Percentiles rank a stretch among this genome's conserved stretches.
Evolutionary conservation across 768 basidiomycete species (phyloP).

Genomic region (Antrodiella citrinella): DNA sequence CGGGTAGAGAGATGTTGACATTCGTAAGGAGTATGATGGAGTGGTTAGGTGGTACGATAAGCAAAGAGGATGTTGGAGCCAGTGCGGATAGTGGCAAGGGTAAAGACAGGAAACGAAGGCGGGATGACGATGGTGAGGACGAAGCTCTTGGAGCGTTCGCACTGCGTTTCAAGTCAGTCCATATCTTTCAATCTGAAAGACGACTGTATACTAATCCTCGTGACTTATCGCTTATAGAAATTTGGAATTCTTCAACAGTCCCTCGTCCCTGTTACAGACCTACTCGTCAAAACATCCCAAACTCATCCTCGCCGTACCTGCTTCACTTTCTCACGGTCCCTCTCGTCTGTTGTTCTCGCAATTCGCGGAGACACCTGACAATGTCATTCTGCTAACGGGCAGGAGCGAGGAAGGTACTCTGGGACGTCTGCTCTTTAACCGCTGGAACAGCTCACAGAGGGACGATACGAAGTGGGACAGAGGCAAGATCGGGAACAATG

Average conservation of each 20-base stretch:
- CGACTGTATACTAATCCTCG: not conserved
- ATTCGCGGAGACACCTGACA: slow-evolving; percentile 76
- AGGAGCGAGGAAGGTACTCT: slow-evolving; percentile 77
- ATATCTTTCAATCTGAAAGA: not conserved
- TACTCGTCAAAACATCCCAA: slow-evolving; percentile 88
- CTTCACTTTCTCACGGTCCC: slow-evolving; percentile 87
- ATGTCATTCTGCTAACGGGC: slow-evolving; percentile 80
- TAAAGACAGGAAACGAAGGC: slow-evolving; percentile 37
- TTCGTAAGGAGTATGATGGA: slow-evolving; percentile 98
- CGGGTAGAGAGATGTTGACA: slow-evolving; percentile 87
- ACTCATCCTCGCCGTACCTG: slow-evolving; percentile 87
- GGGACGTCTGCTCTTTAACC: slow-evolving; percentile 68
- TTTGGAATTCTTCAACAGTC: slow-evolving; percentile 85
- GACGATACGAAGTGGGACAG: slow-evolving; percentile 79
- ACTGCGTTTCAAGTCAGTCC: slow-evolving; percentile 77
- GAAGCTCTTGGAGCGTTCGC: slow-evolving; percentile 81
- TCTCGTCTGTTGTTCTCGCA: slow-evolving; percentile 81
- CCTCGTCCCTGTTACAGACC: slow-evolving; percentile 69
- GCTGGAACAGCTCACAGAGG: slow-evolving; percentile 82
- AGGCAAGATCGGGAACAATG: slow-evolving; percentile 79
- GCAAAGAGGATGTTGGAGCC: slow-evolving; percentile 86
- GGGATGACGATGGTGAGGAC: slow-evolving; percentile 51
- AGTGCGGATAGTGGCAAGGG: slow-evolving; percentile 37
- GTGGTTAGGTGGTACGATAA: slow-evolving; percentile 94
- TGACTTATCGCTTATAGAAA: slow-evolving; percentile 40